Percentiles rank a stretch among this genome's conserved stretches.
Conservation (phyloP, 2,329 filamentous ascomycete species). For the Aaosphaeria arxii region DNA sequence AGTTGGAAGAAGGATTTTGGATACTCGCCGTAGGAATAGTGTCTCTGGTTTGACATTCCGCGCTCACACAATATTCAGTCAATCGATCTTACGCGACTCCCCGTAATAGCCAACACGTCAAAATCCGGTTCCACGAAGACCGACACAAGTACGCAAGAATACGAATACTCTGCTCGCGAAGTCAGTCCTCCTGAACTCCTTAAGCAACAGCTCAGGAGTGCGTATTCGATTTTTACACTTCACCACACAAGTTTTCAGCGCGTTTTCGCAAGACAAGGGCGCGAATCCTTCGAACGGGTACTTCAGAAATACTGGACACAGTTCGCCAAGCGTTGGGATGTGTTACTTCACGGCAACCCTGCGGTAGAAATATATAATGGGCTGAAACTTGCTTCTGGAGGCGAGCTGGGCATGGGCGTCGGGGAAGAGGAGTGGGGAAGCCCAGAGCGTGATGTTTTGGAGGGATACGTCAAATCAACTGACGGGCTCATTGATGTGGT, state of each 20-base stretch:
- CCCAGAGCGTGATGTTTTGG: slow-evolving; percentile 87
- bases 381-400: slow-evolving; percentile 83
- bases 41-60: not conserved
- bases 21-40: slow-evolving; percentile 70
- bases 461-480: slow-evolving; percentile 76
- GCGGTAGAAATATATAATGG: slow-evolving; percentile 74
- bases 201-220: slow-evolving; percentile 75
- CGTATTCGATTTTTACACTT: slow-evolving; percentile 79
- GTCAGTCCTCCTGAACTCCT: slow-evolving; percentile 79
- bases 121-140: slow-evolving; percentile 7
- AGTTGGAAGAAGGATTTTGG: slow-evolving; percentile 94
- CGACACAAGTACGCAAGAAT: slow-evolving; percentile 37
- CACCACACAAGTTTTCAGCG: slow-evolving; percentile 79
- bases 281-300: slow-evolving; percentile 67
- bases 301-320: slow-evolving; percentile 79
- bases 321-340: slow-evolving; percentile 71
- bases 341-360: slow-evolving; percentile 87
- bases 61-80: slow-evolving; percentile 52
- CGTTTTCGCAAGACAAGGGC: slow-evolving; percentile 64
- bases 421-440: slow-evolving; percentile 95
- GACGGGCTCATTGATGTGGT: slow-evolving; percentile 85
- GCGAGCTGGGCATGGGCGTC: slow-evolving; percentile 89
- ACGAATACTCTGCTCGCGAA: slow-evolving; percentile 87
- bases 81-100: slow-evolving; percentile 76
- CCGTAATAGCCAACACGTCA: slow-evolving; percentile 42